Evolutionary conservation across 2,329 filamentous ascomycete species (phyloP).

Genomic region (Lachnellula subtilissima): DNA sequence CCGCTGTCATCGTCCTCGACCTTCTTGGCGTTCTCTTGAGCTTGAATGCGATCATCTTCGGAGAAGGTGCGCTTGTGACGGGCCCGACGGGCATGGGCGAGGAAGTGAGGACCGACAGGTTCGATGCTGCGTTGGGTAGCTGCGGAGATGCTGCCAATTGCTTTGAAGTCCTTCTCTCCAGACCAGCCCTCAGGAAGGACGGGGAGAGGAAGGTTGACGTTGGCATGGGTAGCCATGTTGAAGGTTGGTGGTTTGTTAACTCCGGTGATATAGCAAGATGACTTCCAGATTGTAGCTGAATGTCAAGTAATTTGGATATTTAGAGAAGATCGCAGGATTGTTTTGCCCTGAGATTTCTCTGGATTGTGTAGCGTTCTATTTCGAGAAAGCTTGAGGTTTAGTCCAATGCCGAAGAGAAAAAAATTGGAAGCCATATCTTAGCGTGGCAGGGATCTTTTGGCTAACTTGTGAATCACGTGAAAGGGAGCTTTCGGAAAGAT

Average conservation of each 20-base stretch:
- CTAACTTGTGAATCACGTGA: too few species aligned
- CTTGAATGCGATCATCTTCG: slow-evolving; percentile 96
- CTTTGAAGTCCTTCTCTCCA: slow-evolving; percentile 88
- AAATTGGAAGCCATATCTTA: too few species aligned
- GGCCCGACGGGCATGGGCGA: slow-evolving; percentile 92
- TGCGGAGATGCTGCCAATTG: slow-evolving; percentile 68
- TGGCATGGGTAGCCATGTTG: slow-evolving; percentile 25
- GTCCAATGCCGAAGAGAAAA: too few species aligned
- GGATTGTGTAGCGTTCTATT: too few species aligned
- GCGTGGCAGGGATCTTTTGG: too few species aligned
- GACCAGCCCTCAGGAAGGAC: slow-evolving; percentile 75
- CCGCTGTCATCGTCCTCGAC: slow-evolving; percentile 85
- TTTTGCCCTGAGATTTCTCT: too few species aligned
- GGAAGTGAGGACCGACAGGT: slow-evolving; percentile 94
- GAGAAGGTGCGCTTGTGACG: slow-evolving; percentile 97
- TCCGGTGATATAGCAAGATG: not conserved
- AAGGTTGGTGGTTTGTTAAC: not conserved
- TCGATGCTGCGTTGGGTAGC: slow-evolving; percentile 85
- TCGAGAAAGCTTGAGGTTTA: too few species aligned
- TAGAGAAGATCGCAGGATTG: too few species aligned
- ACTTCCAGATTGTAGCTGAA: too few species aligned
- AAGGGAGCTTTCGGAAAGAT: too few species aligned
- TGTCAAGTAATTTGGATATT: too few species aligned
- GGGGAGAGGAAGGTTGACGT: slow-evolving; percentile 61
- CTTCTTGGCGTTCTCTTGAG: slow-evolving; percentile 91